Base-by-base conservation (phyloP, 495 filamentous ascomycete genomes). In the Penicillium verhagenii region DNA sequence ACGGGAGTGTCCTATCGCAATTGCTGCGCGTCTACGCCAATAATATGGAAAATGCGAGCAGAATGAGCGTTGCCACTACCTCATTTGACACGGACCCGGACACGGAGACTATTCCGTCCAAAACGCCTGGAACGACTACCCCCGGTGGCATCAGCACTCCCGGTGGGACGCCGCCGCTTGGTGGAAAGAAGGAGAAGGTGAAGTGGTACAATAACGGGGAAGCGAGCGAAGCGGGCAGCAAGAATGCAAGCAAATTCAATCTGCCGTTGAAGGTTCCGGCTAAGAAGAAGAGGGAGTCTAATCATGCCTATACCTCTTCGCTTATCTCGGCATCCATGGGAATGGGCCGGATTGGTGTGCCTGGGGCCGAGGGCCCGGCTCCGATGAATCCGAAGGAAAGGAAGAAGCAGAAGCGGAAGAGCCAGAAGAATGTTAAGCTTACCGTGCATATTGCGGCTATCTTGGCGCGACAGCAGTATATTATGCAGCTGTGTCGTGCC, bases 391-490 rank as follows among this genome's bases (percentile, higher is more conserved):
- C 54, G 18, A 68, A 67, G 31, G 58, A 65, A 20, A 54, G 54
- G 6, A 62, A 59, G 44, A 66, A 63, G 52, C 49, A 67, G 40
- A 63, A 63, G 25, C 59, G 64, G 38, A 65, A 71, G 57, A 60
- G 49, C n/a, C 59, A 61, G 23, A 68, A 92, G 38, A 80, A 90
- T 56, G 85, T 88, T 60, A 80, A 82, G 55, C 89, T 96, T 56
- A 92, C 87, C 11, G 80, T 90, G 13, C 88, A 94, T 68, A 90
- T 96, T 58, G 89, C 90, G 16, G 85, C 90, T 46, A 85, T 85
- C 3, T 67, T 96, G 47, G 79, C 82, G 46, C 84, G 92, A 3
- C 91, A 96, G 54, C 81, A 82, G 39, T 96, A 93, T 69, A 84
- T 97, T 21, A 75, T 92, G 58, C 91, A 87, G 59, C 81, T 96